phyloP scores from a whole-genome alignment of 257 asterid genomes.

The Capsicum rhomboideum region DNA sequence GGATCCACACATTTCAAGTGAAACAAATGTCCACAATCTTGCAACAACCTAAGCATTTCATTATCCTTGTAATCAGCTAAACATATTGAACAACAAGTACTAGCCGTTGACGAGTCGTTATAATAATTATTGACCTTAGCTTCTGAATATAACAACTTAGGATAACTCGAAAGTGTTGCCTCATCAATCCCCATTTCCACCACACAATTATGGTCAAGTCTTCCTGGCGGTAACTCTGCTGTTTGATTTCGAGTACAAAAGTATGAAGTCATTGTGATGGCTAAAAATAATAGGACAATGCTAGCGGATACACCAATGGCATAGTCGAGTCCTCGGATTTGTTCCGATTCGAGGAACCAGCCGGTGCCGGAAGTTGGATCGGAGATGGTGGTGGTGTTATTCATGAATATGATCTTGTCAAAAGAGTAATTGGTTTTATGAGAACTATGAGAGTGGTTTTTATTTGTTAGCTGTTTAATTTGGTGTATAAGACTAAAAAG shows the following conservation, averaged over 20 bases:
- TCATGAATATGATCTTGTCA: slow-evolving; percentile 27
- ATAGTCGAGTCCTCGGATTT: slow-evolving; percentile 68
- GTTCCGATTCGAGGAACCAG: slow-evolving; percentile 38
- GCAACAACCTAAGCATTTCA: slow-evolving; percentile 52
- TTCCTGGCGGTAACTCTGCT: neutral
- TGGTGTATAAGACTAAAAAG: neutral
- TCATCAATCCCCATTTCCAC: slow-evolving; percentile 63
- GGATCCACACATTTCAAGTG: slow-evolving; percentile 80
- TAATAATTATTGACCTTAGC: slow-evolving; percentile 31
- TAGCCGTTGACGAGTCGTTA: slow-evolving; percentile 38
- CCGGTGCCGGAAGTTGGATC: slow-evolving; percentile 16
- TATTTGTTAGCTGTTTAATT: slow-evolving; percentile 19
- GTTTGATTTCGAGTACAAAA: slow-evolving; percentile 52
- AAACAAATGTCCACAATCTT: slow-evolving; percentile 81
- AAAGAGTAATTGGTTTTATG: neutral
- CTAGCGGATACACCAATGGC: slow-evolving; percentile 82
- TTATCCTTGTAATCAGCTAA: slow-evolving; percentile 57
- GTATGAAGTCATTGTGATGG: slow-evolving; percentile 66
- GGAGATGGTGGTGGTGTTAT: slow-evolving; percentile 9
- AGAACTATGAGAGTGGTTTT: neutral
- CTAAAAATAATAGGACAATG: slow-evolving; percentile 65
- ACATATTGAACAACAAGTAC: slow-evolving; percentile 66
- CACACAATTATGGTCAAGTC: neutral
- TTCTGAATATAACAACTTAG: slow-evolving; percentile 56
- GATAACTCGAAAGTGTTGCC: slow-evolving; percentile 52